Evolutionary conservation across 2,329 filamentous ascomycete species (phyloP), one percentile per base, ranked within the genome.

Genomic region (Westerdykella ornata): DNA sequence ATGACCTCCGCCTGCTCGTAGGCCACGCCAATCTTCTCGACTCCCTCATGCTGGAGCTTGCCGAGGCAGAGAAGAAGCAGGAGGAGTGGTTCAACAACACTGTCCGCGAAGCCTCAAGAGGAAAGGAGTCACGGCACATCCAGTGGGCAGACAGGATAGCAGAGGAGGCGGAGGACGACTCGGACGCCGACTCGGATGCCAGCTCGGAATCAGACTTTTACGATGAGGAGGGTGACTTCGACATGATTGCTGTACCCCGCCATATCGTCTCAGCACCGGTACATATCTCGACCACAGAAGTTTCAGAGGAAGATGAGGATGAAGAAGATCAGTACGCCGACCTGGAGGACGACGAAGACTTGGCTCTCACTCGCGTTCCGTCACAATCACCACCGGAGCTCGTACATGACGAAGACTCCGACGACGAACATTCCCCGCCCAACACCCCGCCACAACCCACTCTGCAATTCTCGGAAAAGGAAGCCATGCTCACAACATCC

Each of bases 21-120:
- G 92, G 90, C 60, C 92, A 98, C 71, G 92, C 92, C 74, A 98
- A 97, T 77, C 84, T 97, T 36, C 86, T 98, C 67, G 92, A 98
- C 72, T 84, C 83, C 31, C 74, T 98, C 63, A 97, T 97, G 92
- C 68, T 82, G 48, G 79, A 92, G 55, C 85, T 98, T 45, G 85
- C 88, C 68, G 87, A 94, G 45, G 90, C 90, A 63, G 92, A 97
- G 76, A 81, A 82, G 57, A 88, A 96, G 69, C 92, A 97, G 71
- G 90, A 97, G 71, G 83, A 80, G 53, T 96, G 89, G 89, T 97
- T 96, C 82, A 94, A 96, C 79, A 84, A 88, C 68, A 92, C 88
- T 48, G 86, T 96, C 69, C 82, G 80, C 65, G 85, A 84, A 60
- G 85, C 85, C 54, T 74, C 75, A 63, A 76, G 68, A 61, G 53